These are phyloP conservation scores for Taphrina pruni DNA, from an alignment of 1,139 yeast species.

Conservation along the genomic window DNA sequence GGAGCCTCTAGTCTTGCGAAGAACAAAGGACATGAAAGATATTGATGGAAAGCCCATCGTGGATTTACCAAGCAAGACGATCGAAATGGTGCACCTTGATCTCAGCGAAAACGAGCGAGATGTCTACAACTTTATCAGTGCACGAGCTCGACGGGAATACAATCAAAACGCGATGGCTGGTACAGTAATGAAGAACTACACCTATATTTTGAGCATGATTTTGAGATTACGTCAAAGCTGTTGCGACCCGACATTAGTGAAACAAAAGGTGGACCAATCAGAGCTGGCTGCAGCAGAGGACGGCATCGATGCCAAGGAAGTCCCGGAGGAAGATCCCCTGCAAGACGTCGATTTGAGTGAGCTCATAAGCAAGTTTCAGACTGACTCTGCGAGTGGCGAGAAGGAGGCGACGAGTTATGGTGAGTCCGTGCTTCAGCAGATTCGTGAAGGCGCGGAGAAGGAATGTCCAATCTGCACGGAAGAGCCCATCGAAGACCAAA, in stretches of 20 bases:
- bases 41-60: constrained; percentile 77
- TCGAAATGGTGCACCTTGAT: constrained; percentile 68
- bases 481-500: constrained; percentile 64
- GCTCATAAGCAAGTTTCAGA: constrained; percentile 47
- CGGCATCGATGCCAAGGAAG: constrained; percentile 26
- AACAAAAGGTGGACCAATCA: constrained; percentile 43
- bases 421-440: constrained; percentile 53
- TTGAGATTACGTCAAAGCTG: constrained; percentile 85
- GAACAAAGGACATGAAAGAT: constrained; percentile 86
- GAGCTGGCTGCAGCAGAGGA: constrained; percentile 41
- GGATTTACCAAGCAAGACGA: constrained; percentile 75
- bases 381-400: constrained; percentile 43
- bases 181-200: constrained; percentile 71
- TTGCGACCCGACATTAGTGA: constrained; percentile 67
- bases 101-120: constrained; percentile 70
- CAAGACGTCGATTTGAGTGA: constrained; percentile 48
- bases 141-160: constrained; percentile 71
- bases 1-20: constrained; percentile 79
- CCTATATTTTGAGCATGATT: constrained; percentile 82
- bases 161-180: constrained; percentile 69
- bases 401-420: constrained; percentile 50
- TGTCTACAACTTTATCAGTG: constrained; percentile 72
- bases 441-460: constrained; percentile 55
- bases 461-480: constrained; percentile 88
- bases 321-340: constrained; percentile 40